A percentile compares a stretch with the other conserved stretches of the same genome.
These are phyloP conservation scores for Colletotrichum kahawae DNA, from an alignment of 2,329 filamentous ascomycete species.

Conservation along the genomic window DNA sequence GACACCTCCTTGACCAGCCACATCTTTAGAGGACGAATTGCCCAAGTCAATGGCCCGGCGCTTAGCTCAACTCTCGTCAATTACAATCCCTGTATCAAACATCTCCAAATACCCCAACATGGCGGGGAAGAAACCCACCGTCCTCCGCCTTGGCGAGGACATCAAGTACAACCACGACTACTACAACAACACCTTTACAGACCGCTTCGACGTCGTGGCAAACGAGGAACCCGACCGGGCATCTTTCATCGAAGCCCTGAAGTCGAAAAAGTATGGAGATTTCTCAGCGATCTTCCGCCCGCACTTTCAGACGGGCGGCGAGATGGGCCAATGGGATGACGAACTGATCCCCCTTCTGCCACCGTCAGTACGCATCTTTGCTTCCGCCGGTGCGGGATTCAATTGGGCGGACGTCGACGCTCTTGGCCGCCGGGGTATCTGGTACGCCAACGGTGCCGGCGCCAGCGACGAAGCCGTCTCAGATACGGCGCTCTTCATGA, in stretches of 20 bases:
- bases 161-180: slow-evolving; percentile 52
- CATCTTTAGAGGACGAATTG: background rate
- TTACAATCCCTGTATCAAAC: background rate
- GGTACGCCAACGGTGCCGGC: slow-evolving; percentile 47
- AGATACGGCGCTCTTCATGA: slow-evolving; percentile 46
- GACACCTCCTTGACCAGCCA: background rate
- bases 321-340: slow-evolving; percentile 66
- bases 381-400: slow-evolving; percentile 65
- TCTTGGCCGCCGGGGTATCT: slow-evolving; percentile 42
- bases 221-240: slow-evolving; percentile 39
- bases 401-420: slow-evolving; percentile 65
- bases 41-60: background rate
- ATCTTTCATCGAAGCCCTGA: slow-evolving; percentile 44
- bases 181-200: slow-evolving; percentile 40
- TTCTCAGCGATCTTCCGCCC: slow-evolving; percentile 55
- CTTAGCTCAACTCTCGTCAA: background rate
- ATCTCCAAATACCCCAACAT: background rate
- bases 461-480: slow-evolving; percentile 48
- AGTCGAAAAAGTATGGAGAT: slow-evolving; percentile 36
- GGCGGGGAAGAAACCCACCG: slow-evolving; percentile 31
- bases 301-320: slow-evolving; percentile 65
- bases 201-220: slow-evolving; percentile 44
- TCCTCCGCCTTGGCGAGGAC: slow-evolving; percentile 49
- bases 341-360: slow-evolving; percentile 62
- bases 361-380: slow-evolving; percentile 58